A percentile compares a stretch with the other conserved stretches of the same genome.
phyloP scores from a whole-genome alignment of 176 grass and related monocot species.

The Dactylis glomerata region DNA sequence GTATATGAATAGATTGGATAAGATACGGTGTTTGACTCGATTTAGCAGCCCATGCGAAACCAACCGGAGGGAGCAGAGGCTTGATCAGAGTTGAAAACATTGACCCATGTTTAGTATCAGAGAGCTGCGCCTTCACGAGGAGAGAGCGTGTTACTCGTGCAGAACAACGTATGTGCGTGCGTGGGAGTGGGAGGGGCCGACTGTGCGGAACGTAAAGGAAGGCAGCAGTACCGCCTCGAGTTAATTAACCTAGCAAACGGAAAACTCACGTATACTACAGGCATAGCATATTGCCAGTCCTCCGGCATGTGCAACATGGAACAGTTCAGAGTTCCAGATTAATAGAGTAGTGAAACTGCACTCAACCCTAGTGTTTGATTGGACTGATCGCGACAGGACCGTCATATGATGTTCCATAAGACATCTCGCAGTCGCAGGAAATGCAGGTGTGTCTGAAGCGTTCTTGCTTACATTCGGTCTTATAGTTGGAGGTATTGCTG shows the following conservation, averaged over 20 bases:
- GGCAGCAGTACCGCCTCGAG: neutral
- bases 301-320: no score
- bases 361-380: no score
- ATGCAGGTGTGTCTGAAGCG: neutral
- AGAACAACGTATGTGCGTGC: neutral
- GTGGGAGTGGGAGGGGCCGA: neutral
- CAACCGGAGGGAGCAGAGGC: neutral
- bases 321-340: no score
- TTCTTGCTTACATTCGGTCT: neutral
- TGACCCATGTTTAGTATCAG: neutral
- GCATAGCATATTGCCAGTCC: no score
- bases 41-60: neutral
- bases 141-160: neutral
- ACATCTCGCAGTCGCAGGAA: neutral
- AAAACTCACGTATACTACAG: no score
- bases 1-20: neutral
- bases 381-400: no score
- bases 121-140: neutral
- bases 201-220: neutral
- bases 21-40: neutral
- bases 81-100: conserved; percentile 28
- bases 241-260: neutral
- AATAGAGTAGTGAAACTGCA: no score
- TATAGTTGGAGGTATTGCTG: neutral
- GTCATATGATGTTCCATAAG: conserved; percentile 5